These are phyloP conservation scores for Cadophora sp. DNA, from an alignment of 2,329 filamentous ascomycete genomes.

Conservation along the genomic window DNA sequence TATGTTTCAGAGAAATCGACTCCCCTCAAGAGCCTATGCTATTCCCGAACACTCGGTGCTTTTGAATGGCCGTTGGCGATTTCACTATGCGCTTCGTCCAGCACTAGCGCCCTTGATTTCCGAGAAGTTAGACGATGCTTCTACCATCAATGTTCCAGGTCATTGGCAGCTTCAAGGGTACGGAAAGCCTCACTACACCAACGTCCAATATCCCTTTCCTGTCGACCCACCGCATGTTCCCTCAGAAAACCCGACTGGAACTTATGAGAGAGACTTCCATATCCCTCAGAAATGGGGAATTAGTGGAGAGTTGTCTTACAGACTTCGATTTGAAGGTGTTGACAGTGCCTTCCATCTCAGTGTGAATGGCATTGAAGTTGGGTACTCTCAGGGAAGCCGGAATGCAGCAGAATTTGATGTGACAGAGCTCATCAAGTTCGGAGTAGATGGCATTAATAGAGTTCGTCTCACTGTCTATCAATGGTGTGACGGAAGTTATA, in stretches of 20 bases:
- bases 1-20: conserved; percentile 59
- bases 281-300: conserved; percentile 50
- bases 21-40: conserved; percentile 59
- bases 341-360: conserved; percentile 75
- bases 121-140: conserved; percentile 35
- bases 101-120: conserved; percentile 50
- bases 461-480: conserved; percentile 73
- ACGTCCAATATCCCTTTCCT: conserved; percentile 70
- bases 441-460: conserved; percentile 54
- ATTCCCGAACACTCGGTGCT: conserved; percentile 56
- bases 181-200: conserved; percentile 72
- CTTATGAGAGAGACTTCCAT: conserved; percentile 56
- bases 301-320: conserved; percentile 54
- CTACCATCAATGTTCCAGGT: conserved; percentile 63
- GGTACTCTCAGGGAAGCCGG: conserved; percentile 72
- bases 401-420: conserved; percentile 76
- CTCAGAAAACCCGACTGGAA: conserved; percentile 60
- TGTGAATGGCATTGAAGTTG: conserved; percentile 68
- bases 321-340: conserved; percentile 74
- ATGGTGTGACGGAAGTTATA: conserved; percentile 72
- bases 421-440: conserved; percentile 53
- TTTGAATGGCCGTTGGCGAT: conserved; percentile 64
- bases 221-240: conserved; percentile 66
- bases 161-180: conserved; percentile 76
- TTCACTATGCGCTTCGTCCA: conserved; percentile 56